Base-by-base conservation (phyloP, 805 yeast species). In the Spathaspora gorwiae region DNA sequence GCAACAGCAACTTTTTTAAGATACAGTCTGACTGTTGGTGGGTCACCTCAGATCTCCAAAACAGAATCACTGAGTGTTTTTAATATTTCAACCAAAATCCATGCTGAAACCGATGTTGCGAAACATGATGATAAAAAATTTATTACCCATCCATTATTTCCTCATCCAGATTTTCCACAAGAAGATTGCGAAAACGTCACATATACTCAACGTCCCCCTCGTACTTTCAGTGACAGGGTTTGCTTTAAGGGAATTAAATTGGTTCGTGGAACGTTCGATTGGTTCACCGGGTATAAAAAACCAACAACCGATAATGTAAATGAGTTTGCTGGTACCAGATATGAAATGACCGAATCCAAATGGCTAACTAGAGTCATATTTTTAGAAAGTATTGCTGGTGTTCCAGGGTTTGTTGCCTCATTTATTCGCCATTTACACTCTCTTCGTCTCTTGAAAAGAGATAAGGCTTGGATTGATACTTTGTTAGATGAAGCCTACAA, bases 361-460 rank as follows among this genome's bases (percentile, higher is more conserved):
- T 84, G 90, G 90, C 54, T 84, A 47, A 76, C 80, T 6, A 61
- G 85, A 43, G 64, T 76, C 46, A 77, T 84, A 34, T 82, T 84
- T 54, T 70, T 84, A 52, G 90, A 84, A 60, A 75, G 82, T 48
- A 73, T 84, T 45, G 90, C 90, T 5, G 90, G 88, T 7, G 87
- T 84, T n/a, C 90, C 90, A 1, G 90, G 90, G 9, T 78, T 82
- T 72, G 85, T 81, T 39, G 90, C 87, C 3, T 84, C 85, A 1
- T 84, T 83, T 63, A 61, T 84, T 37, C 74, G 90, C 46, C 90
- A 84, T 57, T 69, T 84, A 54, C 82, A 80, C 50, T 76, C 87
- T 2, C 59, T 84, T 40, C 66, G 90, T 51, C 60, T 82, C 41
- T 66, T 84, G 52, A 72, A 73, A 54, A 65, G 90, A 47, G 90